phyloP scores from a whole-genome alignment of 1,284 basidiomycete genomes.

The Coniferiporia sulphurascens region DNA sequence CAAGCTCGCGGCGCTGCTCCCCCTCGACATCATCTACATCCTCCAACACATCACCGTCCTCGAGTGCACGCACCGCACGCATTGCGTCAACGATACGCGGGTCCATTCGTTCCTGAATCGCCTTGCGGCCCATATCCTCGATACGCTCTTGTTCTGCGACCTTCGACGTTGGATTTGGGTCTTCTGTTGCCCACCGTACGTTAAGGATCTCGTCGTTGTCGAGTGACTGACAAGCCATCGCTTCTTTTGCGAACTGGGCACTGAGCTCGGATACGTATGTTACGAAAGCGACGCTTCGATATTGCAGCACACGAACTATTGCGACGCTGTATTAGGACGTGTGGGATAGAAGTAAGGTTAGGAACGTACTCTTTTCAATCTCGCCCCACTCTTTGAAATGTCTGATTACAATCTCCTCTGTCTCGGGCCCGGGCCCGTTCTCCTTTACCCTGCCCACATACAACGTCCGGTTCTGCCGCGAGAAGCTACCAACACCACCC shows the following conservation, averaged over 20 bases:
- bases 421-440: constrained; percentile 81
- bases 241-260: constrained; percentile 97
- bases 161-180: constrained; percentile 88
- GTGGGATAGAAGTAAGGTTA: constrained; percentile 1
- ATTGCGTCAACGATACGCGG: constrained; percentile 84
- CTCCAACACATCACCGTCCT: constrained; percentile 67
- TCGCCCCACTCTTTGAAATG: constrained; percentile 99
- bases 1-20: constrained; percentile 25
- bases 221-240: constrained; percentile 97
- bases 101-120: constrained; percentile 80
- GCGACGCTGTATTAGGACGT: too few relatives aligned
- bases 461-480: constrained; percentile 88
- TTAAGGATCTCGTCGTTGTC: constrained; percentile 98
- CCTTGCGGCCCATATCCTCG: constrained; percentile 77
- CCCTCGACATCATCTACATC: constrained; percentile 33
- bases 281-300: constrained; percentile 95
- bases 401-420: constrained; percentile 81
- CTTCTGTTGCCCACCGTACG: constrained; percentile 96
- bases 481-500: constrained; percentile 98
- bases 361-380: constrained; percentile 79
- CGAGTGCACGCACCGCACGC: constrained; percentile 73
- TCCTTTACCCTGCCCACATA: constrained; percentile 95
- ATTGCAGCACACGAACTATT: constrained; percentile 84
- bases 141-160: constrained; percentile 78
- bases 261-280: constrained; percentile 85